Conservation (phyloP, 345 rosid species). For the Capsella bursapastoris region DNA sequence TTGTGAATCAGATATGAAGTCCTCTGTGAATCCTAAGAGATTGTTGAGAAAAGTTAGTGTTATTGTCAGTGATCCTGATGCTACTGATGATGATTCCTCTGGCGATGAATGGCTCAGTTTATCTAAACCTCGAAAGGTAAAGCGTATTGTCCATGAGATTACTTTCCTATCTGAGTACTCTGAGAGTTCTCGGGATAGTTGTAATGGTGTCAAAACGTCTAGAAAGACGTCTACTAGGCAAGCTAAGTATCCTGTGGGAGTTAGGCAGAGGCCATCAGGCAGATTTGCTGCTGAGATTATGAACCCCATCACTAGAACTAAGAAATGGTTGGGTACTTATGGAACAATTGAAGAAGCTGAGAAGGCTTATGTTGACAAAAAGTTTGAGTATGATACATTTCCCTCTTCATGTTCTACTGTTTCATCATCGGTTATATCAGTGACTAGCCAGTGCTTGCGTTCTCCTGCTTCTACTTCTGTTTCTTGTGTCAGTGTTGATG, state of each 20-base stretch:
- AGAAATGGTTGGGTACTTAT: conserved; percentile 86
- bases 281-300: conserved; percentile 92
- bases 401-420: background rate
- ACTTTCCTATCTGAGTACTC: conserved; percentile 37
- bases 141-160: conserved; percentile 66
- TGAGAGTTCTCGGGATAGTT: conserved; percentile 49
- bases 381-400: conserved; percentile 58
- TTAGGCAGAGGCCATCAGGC: conserved; percentile 87
- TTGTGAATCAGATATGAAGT: conserved; percentile 34
- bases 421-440: conserved; percentile 44
- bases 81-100: conserved; percentile 87
- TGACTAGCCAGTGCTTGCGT: conserved; percentile 34
- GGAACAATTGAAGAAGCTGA: conserved; percentile 75
- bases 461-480: conserved; percentile 35
- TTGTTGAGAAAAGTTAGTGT: conserved; percentile 64
- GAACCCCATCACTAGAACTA: conserved; percentile 61
- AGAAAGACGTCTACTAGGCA: conserved; percentile 13
- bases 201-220: conserved; percentile 53
- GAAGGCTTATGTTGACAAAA: conserved; percentile 70
- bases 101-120: conserved; percentile 62
- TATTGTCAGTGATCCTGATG: conserved; percentile 71
- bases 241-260: conserved; percentile 54
- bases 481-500: conserved; percentile 34
- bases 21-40: conserved; percentile 31
- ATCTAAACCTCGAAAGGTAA: conserved; percentile 34